Conservation (phyloP, 2,329 filamentous ascomycete genomes). For the Zymoseptoria brevis region DNA sequence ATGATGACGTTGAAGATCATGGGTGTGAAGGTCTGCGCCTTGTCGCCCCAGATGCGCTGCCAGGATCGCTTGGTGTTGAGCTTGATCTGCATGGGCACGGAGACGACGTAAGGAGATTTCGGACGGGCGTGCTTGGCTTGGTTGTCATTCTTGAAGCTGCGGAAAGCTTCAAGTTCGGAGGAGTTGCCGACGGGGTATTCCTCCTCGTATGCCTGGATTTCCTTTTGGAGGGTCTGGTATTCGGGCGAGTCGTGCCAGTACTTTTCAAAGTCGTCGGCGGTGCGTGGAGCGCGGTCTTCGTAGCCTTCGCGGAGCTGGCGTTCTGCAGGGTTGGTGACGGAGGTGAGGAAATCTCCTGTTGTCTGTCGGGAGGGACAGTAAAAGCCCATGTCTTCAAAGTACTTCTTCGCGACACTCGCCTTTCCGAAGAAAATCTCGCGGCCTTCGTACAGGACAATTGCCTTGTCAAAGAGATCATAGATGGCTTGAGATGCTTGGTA, state of each 20-base stretch:
- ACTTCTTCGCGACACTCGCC: constrained; percentile 50
- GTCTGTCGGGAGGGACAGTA: constrained; percentile 59
- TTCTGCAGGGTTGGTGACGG: constrained; percentile 58
- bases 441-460: constrained; percentile 66
- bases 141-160: constrained; percentile 42
- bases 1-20: constrained; percentile 46
- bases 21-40: constrained; percentile 40
- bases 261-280: constrained; percentile 59
- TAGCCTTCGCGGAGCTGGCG: constrained; percentile 49
- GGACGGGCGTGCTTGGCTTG: constrained; percentile 49
- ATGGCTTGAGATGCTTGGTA: constrained; percentile 46
- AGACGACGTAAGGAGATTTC: constrained; percentile 52
- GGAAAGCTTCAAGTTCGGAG: constrained; percentile 36
- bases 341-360: constrained; percentile 62
- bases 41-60: constrained; percentile 47
- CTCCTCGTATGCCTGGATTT: constrained; percentile 46
- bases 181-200: constrained; percentile 39
- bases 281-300: constrained; percentile 56
- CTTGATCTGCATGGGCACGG: constrained; percentile 46
- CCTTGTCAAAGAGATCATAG: constrained; percentile 66
- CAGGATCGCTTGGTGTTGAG: constrained; percentile 45
- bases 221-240: constrained; percentile 35
- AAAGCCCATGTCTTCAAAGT: constrained; percentile 64
- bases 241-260: constrained; percentile 44
- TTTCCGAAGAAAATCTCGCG: constrained; percentile 70